Conservation (phyloP, 163 green algal genomes). For the Coccomyxa subellipsoidea region DNA sequence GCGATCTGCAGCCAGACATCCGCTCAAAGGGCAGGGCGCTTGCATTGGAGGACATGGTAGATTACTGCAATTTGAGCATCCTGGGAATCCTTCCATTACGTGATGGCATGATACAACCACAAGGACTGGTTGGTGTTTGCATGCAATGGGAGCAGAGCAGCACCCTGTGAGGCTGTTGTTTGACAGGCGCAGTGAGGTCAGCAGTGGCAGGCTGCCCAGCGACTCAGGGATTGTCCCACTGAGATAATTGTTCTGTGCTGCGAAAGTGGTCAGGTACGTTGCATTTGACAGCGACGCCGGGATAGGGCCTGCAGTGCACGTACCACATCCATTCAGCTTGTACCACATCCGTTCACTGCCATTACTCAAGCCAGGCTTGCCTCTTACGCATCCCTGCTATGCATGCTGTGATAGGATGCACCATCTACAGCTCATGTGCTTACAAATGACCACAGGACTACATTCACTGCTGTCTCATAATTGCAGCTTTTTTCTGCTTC, state of each 20-base stretch:
- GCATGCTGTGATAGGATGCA: too few relatives aligned
- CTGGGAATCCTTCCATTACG: not conserved
- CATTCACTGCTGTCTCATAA: too few relatives aligned
- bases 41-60: not conserved
- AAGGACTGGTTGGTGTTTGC: not conserved
- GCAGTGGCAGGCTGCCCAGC: not conserved
- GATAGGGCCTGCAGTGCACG: not conserved
- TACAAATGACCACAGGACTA: too few relatives aligned
- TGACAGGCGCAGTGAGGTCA: not conserved
- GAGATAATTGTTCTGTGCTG: not conserved
- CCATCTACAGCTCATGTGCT: too few relatives aligned
- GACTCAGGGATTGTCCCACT: not conserved
- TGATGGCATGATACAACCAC: not conserved
- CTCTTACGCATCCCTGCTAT: too few relatives aligned
- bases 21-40: not conserved
- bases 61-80: not conserved
- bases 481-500: too few relatives aligned
- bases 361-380: not conserved
- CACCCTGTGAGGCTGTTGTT: conserved; percentile 9
- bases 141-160: not conserved
- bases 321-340: not conserved
- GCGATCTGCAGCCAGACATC: not conserved
- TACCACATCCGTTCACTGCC: not conserved
- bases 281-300: not conserved
- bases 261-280: not conserved